Base-by-base conservation (phyloP, 2,329 filamentous ascomycete genomes). In the Teratosphaeria nubilosa region DNA sequence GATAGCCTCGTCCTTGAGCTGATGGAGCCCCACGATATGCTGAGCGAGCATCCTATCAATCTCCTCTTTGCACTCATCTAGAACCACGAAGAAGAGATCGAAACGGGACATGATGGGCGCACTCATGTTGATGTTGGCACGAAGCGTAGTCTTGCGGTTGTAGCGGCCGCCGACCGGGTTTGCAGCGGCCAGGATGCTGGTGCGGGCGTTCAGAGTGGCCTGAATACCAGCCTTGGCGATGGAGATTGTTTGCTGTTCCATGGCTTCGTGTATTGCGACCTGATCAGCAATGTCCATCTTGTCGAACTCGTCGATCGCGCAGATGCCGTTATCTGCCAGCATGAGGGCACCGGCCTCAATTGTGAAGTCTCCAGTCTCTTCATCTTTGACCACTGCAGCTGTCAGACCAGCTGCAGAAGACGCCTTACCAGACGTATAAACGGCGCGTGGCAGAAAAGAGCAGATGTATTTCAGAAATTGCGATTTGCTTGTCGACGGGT, bases 71-170 rank as follows among this genome's bases (percentile, higher is more conserved):
- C 92, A 97, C 69, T 99, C 94, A 71, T 99, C 94, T 0, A 97
- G 82, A 27, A 99, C 88, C 56, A 99, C 91, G 70, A 99, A 99
- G 81, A 99, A 99, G 10, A 99, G 80, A 78, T 99, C 94, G 75
- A 99, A 99, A 79, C 94, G 89, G 56, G 90, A 96, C 94, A 99
- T 99, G 78, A 99, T 99, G 59, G 94, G 94, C 1, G 94, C 94
- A 27, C 87, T 92, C 89, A 99, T 96, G 77, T 97, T 97, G 76
- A 99, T 92, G 74, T 99, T 99, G 62, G 90, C 85, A 55, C 94
- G 84, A 6, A 99, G 82, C 0, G 94, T 96, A 0, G 88, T 87
- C 78, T 97, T 99, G 68, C 92, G 88, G 76, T 99, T 95, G 76
- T 99, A 95, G n/a, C 94, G 85, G 13, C 94, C 94, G 30, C 90